A percentile compares a stretch with the other conserved stretches of the same genome.
Conservation (phyloP, 441 rosid species). For the Raphanus hybrid region DNA sequence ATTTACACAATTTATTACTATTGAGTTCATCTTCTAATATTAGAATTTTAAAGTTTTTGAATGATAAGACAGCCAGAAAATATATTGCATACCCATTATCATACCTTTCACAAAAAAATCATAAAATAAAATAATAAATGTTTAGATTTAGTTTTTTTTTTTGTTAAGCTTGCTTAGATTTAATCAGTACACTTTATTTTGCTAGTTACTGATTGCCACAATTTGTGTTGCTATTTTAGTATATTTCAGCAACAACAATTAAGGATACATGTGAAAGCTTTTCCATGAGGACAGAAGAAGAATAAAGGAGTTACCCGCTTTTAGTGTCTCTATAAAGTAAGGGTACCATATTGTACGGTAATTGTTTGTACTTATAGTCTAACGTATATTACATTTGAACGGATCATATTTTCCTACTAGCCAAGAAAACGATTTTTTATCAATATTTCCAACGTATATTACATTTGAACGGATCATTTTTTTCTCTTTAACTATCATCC, state of each 20-base stretch:
- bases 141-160: not conserved
- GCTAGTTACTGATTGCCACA: not conserved
- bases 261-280: not conserved
- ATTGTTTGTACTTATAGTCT: slow-evolving; percentile 5
- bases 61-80: too few relatives aligned
- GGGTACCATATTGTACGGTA: not conserved
- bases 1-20: too few relatives aligned
- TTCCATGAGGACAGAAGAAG: not conserved
- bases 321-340: not conserved
- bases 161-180: not conserved
- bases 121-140: too few relatives aligned
- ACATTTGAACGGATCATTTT: slow-evolving; percentile 15
- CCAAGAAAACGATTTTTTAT: slow-evolving; percentile 7
- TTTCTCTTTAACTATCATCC: not conserved
- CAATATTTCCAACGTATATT: slow-evolving; percentile 6
- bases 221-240: not conserved
- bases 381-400: not conserved
- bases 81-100: too few relatives aligned
- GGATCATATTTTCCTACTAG: not conserved
- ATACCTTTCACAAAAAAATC: too few relatives aligned
- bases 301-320: not conserved
- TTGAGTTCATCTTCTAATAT: too few relatives aligned
- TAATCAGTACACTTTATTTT: not conserved
- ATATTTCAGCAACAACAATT: not conserved
- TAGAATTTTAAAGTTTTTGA: too few relatives aligned